These are phyloP conservation scores for Penicillium palitans DNA, from an alignment of 2,329 filamentous ascomycete genomes.

Conservation along the genomic window DNA sequence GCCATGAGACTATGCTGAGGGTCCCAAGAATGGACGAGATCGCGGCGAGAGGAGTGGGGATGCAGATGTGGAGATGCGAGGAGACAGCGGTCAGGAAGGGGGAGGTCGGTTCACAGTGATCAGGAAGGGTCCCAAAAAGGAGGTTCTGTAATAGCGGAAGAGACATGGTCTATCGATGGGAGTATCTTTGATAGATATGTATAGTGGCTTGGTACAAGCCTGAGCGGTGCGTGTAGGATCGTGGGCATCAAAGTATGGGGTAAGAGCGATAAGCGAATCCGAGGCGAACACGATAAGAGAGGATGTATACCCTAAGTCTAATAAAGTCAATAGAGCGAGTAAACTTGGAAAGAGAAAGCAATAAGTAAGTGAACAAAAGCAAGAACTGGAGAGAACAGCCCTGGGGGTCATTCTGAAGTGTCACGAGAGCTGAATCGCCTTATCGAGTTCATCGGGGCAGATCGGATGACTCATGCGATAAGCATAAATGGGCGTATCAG, in stretches of 20 bases:
- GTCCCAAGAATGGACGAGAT: conserved; percentile 61
- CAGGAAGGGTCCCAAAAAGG: conserved; percentile 48
- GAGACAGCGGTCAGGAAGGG: conserved; percentile 60
- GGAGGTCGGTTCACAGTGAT: conserved; percentile 61
- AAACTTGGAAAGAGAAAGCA: background rate
- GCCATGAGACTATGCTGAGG: conserved; percentile 65
- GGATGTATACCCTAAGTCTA: conserved; percentile 1
- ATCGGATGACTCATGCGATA: conserved; percentile 16
- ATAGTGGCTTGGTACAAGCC: background rate
- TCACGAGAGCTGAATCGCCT: conserved; percentile 12
- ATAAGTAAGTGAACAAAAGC: background rate
- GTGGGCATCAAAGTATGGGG: conserved; percentile 5
- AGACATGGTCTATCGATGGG: conserved; percentile 27
- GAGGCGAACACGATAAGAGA: background rate
- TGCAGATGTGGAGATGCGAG: conserved; percentile 60
- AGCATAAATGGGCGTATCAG: conserved; percentile 7
- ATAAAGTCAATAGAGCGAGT: background rate
- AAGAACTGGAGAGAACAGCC: background rate
- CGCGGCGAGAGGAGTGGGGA: conserved; percentile 64
- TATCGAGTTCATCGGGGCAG: conserved; percentile 3
- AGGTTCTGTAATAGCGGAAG: conserved; percentile 32
- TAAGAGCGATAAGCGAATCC: conserved; percentile 11
- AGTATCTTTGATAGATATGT: background rate
- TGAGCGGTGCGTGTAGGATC: background rate
- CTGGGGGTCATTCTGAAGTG: conserved; percentile 6